Percentiles rank a stretch among this genome's conserved stretches.
phyloP scores from a whole-genome alignment of 352 stramenopile species.

The Phytophthora pisi region DNA sequence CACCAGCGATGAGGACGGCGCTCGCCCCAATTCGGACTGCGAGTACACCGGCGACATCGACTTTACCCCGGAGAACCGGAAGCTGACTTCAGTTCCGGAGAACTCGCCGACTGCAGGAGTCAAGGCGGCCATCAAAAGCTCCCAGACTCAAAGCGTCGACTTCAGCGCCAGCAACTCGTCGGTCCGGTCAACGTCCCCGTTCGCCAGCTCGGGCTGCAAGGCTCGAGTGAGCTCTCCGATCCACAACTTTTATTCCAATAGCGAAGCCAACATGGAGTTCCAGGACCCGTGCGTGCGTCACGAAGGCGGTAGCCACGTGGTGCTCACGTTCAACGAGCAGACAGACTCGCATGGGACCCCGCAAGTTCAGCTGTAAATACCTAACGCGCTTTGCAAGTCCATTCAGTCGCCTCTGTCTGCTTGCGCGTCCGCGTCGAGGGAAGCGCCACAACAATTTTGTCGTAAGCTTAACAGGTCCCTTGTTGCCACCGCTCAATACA shows the following conservation, averaged over 20 bases:
- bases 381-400: slow-evolving; percentile 16
- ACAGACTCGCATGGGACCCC: slow-evolving; percentile 17
- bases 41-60: slow-evolving; percentile 32
- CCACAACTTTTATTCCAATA: slow-evolving; percentile 20
- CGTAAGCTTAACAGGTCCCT: neutral
- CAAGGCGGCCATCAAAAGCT: slow-evolving; percentile 1
- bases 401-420: slow-evolving; percentile 5
- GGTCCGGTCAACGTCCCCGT: slow-evolving; percentile 31
- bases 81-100: slow-evolving; percentile 20
- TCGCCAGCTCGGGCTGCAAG: slow-evolving; percentile 23
- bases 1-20: neutral
- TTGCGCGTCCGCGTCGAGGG: neutral
- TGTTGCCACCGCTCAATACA: slow-evolving; percentile 7
- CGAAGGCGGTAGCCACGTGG: slow-evolving; percentile 27
- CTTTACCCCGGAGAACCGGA: slow-evolving; percentile 36
- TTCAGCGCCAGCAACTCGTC: slow-evolving; percentile 25
- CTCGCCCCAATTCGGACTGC: slow-evolving; percentile 24
- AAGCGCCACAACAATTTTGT: slow-evolving; percentile 14
- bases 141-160: slow-evolving; percentile 21
- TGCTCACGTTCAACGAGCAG: slow-evolving; percentile 35
- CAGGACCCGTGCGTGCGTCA: slow-evolving; percentile 19
- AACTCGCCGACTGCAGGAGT: neutral
- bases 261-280: slow-evolving; percentile 40
- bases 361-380: slow-evolving; percentile 40
- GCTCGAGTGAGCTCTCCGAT: slow-evolving; percentile 40